Evolutionary conservation across 768 basidiomycete species (phyloP).

Genomic region (Leccinum longicurvipes): DNA sequence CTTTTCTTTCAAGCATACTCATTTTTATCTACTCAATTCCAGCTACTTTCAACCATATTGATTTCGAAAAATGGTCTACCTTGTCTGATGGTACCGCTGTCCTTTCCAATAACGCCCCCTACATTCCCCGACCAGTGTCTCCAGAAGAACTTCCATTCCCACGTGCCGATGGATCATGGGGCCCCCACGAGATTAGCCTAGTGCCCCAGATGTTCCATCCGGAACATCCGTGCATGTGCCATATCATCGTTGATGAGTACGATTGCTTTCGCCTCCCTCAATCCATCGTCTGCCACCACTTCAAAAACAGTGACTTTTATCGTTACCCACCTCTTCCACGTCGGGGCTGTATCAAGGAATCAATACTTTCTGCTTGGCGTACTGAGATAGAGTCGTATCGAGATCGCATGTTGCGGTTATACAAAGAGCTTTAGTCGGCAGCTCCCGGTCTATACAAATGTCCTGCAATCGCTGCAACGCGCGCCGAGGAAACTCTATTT

Average conservation of each 20-base stretch:
- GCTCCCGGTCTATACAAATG: neutral
- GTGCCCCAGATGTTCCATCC: neutral
- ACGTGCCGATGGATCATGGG: neutral
- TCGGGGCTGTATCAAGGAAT: neutral
- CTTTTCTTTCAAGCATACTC: neutral
- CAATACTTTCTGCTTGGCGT: neutral
- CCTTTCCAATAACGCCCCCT: neutral
- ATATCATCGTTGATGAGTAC: neutral
- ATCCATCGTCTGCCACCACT: neutral
- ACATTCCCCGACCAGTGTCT: neutral
- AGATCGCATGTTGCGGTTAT: neutral
- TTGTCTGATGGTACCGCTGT: neutral
- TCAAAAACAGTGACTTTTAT: conserved; percentile 3
- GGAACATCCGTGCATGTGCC: neutral
- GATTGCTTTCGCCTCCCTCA: neutral
- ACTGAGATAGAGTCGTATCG: neutral
- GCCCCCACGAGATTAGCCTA: neutral
- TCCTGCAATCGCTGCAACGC: neutral
- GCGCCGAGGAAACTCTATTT: neutral
- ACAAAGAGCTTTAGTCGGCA: neutral
- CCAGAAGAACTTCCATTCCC: neutral
- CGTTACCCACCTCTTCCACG: neutral
- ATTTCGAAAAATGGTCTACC: neutral
- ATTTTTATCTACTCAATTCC: neutral
- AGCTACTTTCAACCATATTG: neutral